Percentiles rank a stretch among this genome's conserved stretches.
Evolutionary conservation across 768 basidiomycete species (phyloP).

Genomic region (Hypholoma fasciculare): DNA sequence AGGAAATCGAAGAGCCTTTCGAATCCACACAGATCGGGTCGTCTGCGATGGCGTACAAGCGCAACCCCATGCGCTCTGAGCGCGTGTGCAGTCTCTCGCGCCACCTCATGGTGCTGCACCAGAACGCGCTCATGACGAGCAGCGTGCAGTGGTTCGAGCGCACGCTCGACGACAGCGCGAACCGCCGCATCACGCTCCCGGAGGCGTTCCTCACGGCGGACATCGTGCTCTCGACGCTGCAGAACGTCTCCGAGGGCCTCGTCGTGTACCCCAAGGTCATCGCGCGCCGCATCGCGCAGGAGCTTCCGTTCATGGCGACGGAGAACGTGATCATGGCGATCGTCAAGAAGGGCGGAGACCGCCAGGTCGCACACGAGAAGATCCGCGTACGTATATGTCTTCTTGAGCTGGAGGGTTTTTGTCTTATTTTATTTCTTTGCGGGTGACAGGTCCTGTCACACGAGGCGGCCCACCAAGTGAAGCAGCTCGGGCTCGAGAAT

Average conservation of each 20-base stretch:
- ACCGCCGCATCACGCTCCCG: slow-evolving; percentile 93
- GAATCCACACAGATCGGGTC: slow-evolving; percentile 98
- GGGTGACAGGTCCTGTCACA: slow-evolving; percentile 78
- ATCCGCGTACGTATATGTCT: slow-evolving; percentile 60
- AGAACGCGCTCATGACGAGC: slow-evolving; percentile 94
- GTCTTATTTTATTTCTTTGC: not conserved
- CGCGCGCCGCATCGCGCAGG: slow-evolving; percentile 86
- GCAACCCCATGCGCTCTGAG: slow-evolving; percentile 99
- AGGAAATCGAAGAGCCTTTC: slow-evolving; percentile 99
- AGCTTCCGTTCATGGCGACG: slow-evolving; percentile 99
- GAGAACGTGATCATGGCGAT: slow-evolving; percentile 99
- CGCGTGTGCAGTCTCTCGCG: slow-evolving; percentile 95
- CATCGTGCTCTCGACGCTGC: slow-evolving; percentile 92
- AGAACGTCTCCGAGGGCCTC: slow-evolving; percentile 97
- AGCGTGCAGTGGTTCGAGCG: slow-evolving; percentile 99
- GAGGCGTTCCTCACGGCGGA: slow-evolving; percentile 98
- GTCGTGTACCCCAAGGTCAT: slow-evolving; percentile 99
- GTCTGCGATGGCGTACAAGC: slow-evolving; percentile 98
- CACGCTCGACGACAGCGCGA: slow-evolving; percentile 97
- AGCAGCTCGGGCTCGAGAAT: slow-evolving; percentile 92
- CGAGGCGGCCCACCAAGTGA: slow-evolving; percentile 92
- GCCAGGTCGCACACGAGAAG: slow-evolving; percentile 96
- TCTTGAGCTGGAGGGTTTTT: slow-evolving; percentile 3
- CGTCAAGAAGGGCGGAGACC: slow-evolving; percentile 91
- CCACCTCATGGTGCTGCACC: slow-evolving; percentile 94